Evolutionary conservation across 306 rosid species (phyloP).

Genomic region (Prosopis cineraria): DNA sequence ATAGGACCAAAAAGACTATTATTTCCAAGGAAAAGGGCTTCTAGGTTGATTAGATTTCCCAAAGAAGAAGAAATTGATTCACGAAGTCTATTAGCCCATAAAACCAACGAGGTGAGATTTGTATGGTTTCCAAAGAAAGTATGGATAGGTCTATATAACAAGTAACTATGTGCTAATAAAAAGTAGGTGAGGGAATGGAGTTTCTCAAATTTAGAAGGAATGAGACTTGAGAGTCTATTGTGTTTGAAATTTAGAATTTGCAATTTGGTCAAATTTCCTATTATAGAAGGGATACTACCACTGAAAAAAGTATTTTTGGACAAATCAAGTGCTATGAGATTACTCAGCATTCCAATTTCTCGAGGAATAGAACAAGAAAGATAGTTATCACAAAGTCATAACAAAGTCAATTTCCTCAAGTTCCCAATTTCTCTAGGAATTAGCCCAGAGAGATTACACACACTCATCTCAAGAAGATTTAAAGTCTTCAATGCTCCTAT

Average conservation of each 20-base stretch:
- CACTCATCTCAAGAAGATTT: not conserved
- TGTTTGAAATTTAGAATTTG: too few species aligned
- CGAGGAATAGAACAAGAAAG: conserved; percentile 38
- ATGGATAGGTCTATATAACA: too few species aligned
- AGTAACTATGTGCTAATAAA: too few species aligned
- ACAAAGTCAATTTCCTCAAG: conserved; percentile 5
- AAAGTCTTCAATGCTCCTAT: conserved; percentile 15
- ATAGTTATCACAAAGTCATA: not conserved
- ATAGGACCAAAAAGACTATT: not conserved
- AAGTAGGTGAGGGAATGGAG: not conserved
- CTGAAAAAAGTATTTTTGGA: conserved; percentile 2
- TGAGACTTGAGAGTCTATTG: too few species aligned
- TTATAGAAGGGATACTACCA: conserved; percentile 34
- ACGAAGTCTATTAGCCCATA: not conserved
- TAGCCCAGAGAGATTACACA: not conserved
- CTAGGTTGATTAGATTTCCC: not conserved
- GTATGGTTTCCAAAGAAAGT: not conserved
- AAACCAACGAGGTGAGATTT: not conserved
- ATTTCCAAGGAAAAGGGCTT: rapidly evolving
- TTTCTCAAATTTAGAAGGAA: not conserved
- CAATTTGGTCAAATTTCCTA: not conserved
- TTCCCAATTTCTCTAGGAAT: conserved; percentile 35
- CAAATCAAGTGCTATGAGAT: too few species aligned
- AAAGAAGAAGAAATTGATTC: not conserved
- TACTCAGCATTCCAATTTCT: too few species aligned